Evolutionary conservation across 2,329 filamentous ascomycete species (phyloP), one percentile per base, ranked within the genome.

Genomic region (Cytospora leucostoma): DNA sequence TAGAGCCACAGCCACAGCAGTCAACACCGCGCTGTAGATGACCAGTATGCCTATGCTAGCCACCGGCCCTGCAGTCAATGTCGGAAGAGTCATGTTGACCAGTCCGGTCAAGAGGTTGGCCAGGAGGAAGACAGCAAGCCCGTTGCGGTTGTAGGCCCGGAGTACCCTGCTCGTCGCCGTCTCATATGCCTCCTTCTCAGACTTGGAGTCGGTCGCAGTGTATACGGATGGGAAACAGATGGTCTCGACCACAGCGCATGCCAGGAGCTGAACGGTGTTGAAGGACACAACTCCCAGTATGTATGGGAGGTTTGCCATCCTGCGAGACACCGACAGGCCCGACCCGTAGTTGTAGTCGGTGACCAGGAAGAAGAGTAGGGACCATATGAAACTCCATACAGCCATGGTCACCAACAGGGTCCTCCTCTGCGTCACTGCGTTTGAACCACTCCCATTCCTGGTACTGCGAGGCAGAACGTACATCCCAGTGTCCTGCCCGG

Each of bases 231-330:
- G 91, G 74, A 97, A 96, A 74, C 93, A 88, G 3, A 91, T 33
- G 3, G 84, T 88, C 74, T 99, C 94, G 32, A 95, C 83, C 15
- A 88, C 73, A 71, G 88, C 93, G 74, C 94, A 97, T 1, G 89
- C 82, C 8, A 91, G 79, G 11, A 99, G 80, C 73, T 97, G 92
- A n/a, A 84, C 81, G 66, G 86, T 88, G 78, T 98, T 99, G 80
- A 95, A 97, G 3, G 92, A 89, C n/a, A 88, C 84, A 8, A 96
- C 89, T 93, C 94, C 98, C 52, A 97, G 80, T 51, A 98, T 84
- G 74, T 99, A 99, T 0, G 95, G 93, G 66, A 97, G 82, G 71
- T 99, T 99, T 10, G 94, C 95, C 63, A 98, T 80, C 0, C 95
- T 88, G 21, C 95, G 89, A 7, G 95, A 98, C 8, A 97, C 92